Conservation (phyloP, 2,329 filamentous ascomycete species). For the Lachnellula suecica region DNA sequence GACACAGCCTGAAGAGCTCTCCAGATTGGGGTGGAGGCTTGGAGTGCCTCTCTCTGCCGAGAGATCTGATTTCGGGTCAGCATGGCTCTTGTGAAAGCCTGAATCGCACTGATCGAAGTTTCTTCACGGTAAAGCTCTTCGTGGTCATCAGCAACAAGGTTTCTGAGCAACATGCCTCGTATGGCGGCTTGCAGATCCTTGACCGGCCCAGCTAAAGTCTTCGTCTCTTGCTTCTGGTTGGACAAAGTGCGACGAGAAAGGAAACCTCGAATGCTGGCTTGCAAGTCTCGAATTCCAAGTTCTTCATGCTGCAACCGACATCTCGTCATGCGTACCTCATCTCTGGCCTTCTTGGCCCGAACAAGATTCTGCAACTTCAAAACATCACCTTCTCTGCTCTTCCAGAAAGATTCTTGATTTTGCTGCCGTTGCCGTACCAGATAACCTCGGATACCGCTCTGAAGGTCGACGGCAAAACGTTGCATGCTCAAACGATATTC, state of each 20-base stretch:
- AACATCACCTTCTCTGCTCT: slow-evolving; percentile 68
- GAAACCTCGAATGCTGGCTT: slow-evolving; percentile 66
- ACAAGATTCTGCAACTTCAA: slow-evolving; percentile 80
- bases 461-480: slow-evolving; percentile 74
- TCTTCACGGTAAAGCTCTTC: slow-evolving; percentile 51
- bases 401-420: slow-evolving; percentile 66
- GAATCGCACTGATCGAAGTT: slow-evolving; percentile 53
- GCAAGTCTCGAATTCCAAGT: slow-evolving; percentile 64
- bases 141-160: slow-evolving; percentile 52
- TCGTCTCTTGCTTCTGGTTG: slow-evolving; percentile 56
- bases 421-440: slow-evolving; percentile 65
- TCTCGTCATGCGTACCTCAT: slow-evolving; percentile 54
- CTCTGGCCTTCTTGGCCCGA: slow-evolving; percentile 64
- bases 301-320: slow-evolving; percentile 61
- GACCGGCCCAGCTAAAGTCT: slow-evolving; percentile 50
- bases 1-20: slow-evolving; percentile 42
- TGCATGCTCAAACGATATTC: slow-evolving; percentile 82
- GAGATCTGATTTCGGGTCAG: slow-evolving; percentile 55
- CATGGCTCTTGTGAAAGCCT: slow-evolving; percentile 66
- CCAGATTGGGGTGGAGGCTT: slow-evolving; percentile 50
- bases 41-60: slow-evolving; percentile 50
- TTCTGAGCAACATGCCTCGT: slow-evolving; percentile 60
- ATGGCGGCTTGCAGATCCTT: slow-evolving; percentile 63
- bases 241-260: slow-evolving; percentile 58
- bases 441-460: slow-evolving; percentile 77